Base-by-base conservation (phyloP, 2,329 filamentous ascomycete species). In the Phoma herbarum region DNA sequence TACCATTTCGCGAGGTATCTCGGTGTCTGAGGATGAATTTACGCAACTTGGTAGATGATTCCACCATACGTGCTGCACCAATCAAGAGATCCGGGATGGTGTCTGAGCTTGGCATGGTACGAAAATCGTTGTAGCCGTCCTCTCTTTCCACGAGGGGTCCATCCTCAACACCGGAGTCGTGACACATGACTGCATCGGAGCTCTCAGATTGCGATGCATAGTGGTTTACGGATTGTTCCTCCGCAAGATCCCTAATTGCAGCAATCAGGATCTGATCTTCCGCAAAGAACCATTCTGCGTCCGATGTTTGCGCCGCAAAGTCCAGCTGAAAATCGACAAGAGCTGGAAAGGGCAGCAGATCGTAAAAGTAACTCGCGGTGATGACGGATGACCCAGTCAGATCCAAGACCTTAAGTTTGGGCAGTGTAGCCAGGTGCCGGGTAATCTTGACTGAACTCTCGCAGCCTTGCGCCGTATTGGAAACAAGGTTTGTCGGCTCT, bases 1-100 rank as follows among this genome's bases (percentile, higher is more conserved):
- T n/a, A n/a, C n/a, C n/a, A n/a, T n/a, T 2, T 11, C 11, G 28
- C 2, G 22, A 37, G 16, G 8, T 8, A 14, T 8, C 2, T 23
- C 41, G 37, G 23, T 45, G 50, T 16, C 41, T 37, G 3, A 45
- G 10, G 6, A 52, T 29, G 23, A 52, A 52, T 7, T 52, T 52
- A 2, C 31, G 50, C n/a, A 45, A 16, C n/a, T 8, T 7, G 9
- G 35, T n/a, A 20, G 35, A 20, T 8, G 1, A 20, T 8, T 9
- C n/a, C 35, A 39, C n/a, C 18, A n/a, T 20, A 4, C 20, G 5
- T 3, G n/a, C 18, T 20, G 35, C 35, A 8, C 11, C 20, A 3
- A 39, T 39, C 18, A 39, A n/a, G 4, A 39, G 20, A 2, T 20
- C 18, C 5, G 35, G 35, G 16, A 39, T n/a, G 2, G n/a, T 20